These are phyloP conservation scores for Fusarium sp. DNA, from an alignment of 2,329 filamentous ascomycete genomes.

Conservation along the genomic window DNA sequence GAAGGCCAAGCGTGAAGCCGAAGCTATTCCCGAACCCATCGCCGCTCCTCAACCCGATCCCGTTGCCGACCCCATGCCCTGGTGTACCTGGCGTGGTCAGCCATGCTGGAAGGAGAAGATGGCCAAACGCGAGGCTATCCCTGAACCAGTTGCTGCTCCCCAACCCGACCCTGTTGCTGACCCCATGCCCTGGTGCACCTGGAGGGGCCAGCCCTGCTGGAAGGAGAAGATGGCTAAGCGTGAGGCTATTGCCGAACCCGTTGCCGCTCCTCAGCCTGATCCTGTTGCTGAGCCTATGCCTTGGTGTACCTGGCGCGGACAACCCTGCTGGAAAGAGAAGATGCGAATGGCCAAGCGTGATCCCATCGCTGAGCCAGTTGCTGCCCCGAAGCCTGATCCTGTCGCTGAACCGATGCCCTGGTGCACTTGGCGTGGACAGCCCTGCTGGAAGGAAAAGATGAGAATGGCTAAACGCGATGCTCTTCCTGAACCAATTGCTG, in stretches of 20 bases:
- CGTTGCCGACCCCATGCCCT: slow-evolving; percentile 12
- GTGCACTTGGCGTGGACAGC: slow-evolving; percentile 6
- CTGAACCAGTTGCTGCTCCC: neutral
- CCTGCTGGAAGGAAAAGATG: slow-evolving; percentile 12
- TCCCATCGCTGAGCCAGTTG: neutral
- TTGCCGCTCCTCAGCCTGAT: neutral
- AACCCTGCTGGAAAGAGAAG: slow-evolving; percentile 15
- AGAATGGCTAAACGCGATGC: too few relatives aligned
- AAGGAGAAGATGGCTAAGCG: slow-evolving; percentile 46
- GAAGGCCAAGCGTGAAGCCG: neutral
- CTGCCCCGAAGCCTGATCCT: neutral
- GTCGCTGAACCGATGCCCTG: neutral
- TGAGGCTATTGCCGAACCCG: too few relatives aligned
- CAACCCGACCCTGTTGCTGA: neutral
- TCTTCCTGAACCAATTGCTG: neutral
- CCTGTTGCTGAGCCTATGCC: neutral
- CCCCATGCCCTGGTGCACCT: slow-evolving; percentile 45
- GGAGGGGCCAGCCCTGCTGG: slow-evolving; percentile 52
- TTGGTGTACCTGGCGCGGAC: slow-evolving; percentile 8
- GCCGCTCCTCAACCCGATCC: neutral
- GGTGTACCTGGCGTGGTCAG: slow-evolving; percentile 51
- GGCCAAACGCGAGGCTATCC: slow-evolving; percentile 5
- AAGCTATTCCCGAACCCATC: neutral
- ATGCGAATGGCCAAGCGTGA: neutral
- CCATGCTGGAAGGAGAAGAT: slow-evolving; percentile 45